Conservation (phyloP, 2,329 filamentous ascomycete genomes). For the Phialemoniopsis sp. region DNA sequence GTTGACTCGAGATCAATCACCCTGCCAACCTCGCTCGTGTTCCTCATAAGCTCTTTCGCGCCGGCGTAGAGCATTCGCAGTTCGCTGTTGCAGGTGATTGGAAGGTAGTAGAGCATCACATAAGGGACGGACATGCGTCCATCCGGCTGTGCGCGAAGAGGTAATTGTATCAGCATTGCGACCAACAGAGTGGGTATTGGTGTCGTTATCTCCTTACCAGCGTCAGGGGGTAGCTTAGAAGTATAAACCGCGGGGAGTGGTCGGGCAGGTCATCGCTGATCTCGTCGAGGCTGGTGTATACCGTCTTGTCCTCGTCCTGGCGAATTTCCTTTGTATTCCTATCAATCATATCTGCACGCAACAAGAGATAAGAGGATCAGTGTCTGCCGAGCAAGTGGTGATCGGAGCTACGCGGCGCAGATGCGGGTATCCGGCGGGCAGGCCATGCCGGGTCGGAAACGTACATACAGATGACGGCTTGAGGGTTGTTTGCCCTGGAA, state of each 20-base stretch:
- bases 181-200: too few relatives aligned
- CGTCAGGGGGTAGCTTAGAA: conserved; percentile 87
- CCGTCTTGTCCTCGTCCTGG: conserved; percentile 68
- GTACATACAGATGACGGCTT: conserved; percentile 89
- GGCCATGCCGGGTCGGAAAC: conserved; percentile 16
- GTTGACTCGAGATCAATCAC: conserved; percentile 80
- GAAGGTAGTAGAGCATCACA: conserved; percentile 91
- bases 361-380: background rate
- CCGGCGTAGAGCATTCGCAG: conserved; percentile 92
- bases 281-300: conserved; percentile 78
- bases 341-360: conserved; percentile 67
- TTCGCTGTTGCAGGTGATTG: conserved; percentile 83
- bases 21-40: conserved; percentile 82
- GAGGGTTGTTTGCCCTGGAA: conserved; percentile 78
- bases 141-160: conserved; percentile 52
- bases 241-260: conserved; percentile 82
- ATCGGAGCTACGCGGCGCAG: too few relatives aligned
- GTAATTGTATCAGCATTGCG: conserved; percentile 7
- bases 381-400: too few relatives aligned
- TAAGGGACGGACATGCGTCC: conserved; percentile 88
- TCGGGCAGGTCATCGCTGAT: conserved; percentile 88
- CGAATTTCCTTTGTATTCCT: conserved; percentile 86
- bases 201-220: conserved; percentile 65
- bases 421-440: too few relatives aligned
- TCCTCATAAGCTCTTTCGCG: conserved; percentile 93